phyloP scores from a whole-genome alignment of 2,329 filamentous ascomycete genomes.

The Fonsecaea multimorphosa region DNA sequence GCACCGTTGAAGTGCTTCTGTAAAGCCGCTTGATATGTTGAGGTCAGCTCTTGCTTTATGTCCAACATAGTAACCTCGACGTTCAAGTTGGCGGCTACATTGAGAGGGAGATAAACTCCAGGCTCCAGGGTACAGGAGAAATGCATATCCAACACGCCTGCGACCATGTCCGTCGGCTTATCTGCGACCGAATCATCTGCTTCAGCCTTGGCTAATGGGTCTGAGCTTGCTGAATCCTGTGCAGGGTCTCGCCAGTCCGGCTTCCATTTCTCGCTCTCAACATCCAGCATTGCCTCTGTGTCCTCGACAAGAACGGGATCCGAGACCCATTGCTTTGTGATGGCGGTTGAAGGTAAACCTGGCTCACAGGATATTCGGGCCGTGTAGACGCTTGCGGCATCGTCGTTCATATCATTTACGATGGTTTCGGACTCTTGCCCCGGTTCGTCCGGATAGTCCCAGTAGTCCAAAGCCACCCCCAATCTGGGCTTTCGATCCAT shows the following conservation, averaged over 20 bases:
- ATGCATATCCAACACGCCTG: conserved; percentile 50
- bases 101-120: conserved; percentile 50
- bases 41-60: conserved; percentile 36
- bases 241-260: conserved; percentile 42
- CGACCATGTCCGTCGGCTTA: conserved; percentile 44
- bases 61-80: conserved; percentile 49
- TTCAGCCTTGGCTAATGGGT: conserved; percentile 38
- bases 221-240: conserved; percentile 13
- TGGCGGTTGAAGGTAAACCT: conserved; percentile 52
- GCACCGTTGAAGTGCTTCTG: conserved; percentile 19
- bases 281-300: conserved; percentile 44
- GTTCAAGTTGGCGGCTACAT: conserved; percentile 50
- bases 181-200: conserved; percentile 46
- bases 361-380: conserved; percentile 53
- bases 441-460: conserved; percentile 40
- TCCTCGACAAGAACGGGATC: conserved; percentile 45
- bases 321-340: conserved; percentile 53
- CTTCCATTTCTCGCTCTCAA: conserved; percentile 49
- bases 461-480: conserved; percentile 52
- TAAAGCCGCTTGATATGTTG: conserved; percentile 39
- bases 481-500: conserved; percentile 49
- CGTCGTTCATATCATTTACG: conserved; percentile 36
- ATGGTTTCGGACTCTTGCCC: conserved; percentile 41
- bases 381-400: conserved; percentile 43
- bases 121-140: conserved; percentile 53